phyloP scores from a whole-genome alignment of 2,329 filamentous ascomycete species.

The Grosmannia huntii region DNA sequence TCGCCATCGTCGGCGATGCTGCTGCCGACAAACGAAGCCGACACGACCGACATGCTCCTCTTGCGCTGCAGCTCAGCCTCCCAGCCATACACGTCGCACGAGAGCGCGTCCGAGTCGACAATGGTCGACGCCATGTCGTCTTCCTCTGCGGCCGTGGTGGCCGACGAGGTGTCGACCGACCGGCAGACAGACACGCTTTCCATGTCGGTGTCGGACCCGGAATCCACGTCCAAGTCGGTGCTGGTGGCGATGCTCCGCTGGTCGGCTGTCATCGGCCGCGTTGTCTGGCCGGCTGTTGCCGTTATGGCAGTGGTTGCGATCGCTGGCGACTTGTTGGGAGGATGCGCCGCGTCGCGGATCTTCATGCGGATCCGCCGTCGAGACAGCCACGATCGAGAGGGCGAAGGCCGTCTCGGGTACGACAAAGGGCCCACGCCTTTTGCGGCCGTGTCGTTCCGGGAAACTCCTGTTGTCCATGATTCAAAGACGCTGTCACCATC shows the following conservation, averaged over 20 bases:
- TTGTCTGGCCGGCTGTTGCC: background rate
- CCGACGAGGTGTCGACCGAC: background rate
- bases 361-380: background rate
- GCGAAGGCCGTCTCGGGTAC: background rate
- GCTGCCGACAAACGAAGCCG: background rate
- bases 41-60: conserved; percentile 1
- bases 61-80: conserved; percentile 32
- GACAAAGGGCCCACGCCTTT: conserved; percentile 22
- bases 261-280: too few relatives aligned
- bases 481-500: background rate
- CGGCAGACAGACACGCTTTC: background rate
- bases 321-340: background rate
- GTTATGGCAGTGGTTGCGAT: background rate
- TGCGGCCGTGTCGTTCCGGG: conserved; percentile 31
- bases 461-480: conserved; percentile 2
- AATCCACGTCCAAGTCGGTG: background rate
- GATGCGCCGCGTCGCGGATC: background rate
- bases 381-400: background rate
- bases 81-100: conserved; percentile 38
- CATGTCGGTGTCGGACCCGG: background rate
- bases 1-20: background rate
- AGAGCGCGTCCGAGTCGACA: conserved; percentile 17
- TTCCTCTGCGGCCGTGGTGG: background rate
- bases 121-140: conserved; percentile 16
- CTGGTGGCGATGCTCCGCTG: background rate